phyloP scores from a whole-genome alignment of 2,329 filamentous ascomycete species.

The Pestalotiopsis sp. region DNA sequence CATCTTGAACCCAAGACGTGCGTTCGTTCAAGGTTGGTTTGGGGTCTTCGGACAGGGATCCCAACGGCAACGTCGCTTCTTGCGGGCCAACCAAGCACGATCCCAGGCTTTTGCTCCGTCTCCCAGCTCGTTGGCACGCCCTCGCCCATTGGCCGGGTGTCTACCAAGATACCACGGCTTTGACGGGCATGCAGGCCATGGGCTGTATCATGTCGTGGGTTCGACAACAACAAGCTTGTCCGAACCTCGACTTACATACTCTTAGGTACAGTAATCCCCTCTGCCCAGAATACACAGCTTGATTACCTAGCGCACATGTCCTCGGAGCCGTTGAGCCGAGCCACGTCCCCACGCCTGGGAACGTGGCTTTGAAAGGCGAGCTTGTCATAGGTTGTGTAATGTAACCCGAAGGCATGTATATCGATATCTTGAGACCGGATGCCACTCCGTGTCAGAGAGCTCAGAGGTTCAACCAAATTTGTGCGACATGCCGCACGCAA shows the following conservation, averaged over 20 bases:
- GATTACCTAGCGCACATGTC: background rate
- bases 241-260: background rate
- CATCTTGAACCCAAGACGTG: background rate
- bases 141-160: background rate
- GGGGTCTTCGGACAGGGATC: background rate
- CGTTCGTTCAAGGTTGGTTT: background rate
- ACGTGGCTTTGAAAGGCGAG: background rate
- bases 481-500: background rate
- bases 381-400: background rate
- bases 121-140: slow-evolving; percentile 2
- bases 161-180: background rate
- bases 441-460: background rate
- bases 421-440: background rate
- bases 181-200: background rate
- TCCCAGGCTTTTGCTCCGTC: background rate
- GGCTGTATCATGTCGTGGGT: background rate
- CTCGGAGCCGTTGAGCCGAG: slow-evolving; percentile 1
- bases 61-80: slow-evolving; percentile 5
- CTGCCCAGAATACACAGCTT: background rate
- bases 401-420: background rate
- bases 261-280: background rate
- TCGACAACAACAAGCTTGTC: background rate
- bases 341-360: background rate
- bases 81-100: slow-evolving; percentile 7
- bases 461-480: background rate